Evolutionary conservation across 805 yeast species (phyloP).

Genomic region (Metschnikowia dekortorum): DNA sequence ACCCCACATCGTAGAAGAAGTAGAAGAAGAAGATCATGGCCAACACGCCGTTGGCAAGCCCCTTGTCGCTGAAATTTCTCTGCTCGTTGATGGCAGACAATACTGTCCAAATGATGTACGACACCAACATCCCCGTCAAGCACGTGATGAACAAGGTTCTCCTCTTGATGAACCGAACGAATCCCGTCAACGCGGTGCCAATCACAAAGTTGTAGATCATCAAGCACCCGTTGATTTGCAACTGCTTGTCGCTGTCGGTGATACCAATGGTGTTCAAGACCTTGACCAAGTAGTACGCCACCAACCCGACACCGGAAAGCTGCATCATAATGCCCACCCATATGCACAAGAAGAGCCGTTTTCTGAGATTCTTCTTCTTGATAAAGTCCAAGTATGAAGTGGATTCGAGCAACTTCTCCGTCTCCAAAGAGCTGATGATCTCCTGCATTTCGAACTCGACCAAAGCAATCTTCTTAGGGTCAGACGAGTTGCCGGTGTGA

Average conservation of each 20-base stretch:
- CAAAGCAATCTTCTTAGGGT: conserved; percentile 16
- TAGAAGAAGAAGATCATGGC: conserved; percentile 49
- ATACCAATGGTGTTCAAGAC: conserved; percentile 53
- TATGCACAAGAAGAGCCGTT: conserved; percentile 34
- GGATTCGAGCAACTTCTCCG: conserved; percentile 31
- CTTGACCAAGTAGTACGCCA: conserved; percentile 46
- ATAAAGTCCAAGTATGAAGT: conserved; percentile 37
- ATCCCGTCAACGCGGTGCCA: conserved; percentile 20
- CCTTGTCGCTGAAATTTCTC: conserved; percentile 36
- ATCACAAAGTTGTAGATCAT: conserved; percentile 29
- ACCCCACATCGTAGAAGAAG: conserved; percentile 38
- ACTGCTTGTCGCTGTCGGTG: conserved; percentile 35
- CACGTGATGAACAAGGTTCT: conserved; percentile 34
- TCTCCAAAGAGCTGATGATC: conserved; percentile 27
- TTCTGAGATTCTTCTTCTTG: conserved; percentile 36
- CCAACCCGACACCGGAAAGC: conserved; percentile 49
- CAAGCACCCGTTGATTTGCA: conserved; percentile 46
- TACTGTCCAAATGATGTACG: conserved; percentile 41
- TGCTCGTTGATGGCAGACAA: conserved; percentile 44
- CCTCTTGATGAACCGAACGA: conserved; percentile 19
- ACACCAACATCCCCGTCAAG: conserved; percentile 30
- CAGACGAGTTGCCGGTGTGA: conserved; percentile 38
- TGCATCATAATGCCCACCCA: conserved; percentile 39
- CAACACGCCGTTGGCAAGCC: conserved; percentile 42
- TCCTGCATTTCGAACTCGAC: conserved; percentile 24